These are phyloP conservation scores for Alternaria gaisen DNA, from an alignment of 2,329 filamentous ascomycete species.

Conservation along the genomic window DNA sequence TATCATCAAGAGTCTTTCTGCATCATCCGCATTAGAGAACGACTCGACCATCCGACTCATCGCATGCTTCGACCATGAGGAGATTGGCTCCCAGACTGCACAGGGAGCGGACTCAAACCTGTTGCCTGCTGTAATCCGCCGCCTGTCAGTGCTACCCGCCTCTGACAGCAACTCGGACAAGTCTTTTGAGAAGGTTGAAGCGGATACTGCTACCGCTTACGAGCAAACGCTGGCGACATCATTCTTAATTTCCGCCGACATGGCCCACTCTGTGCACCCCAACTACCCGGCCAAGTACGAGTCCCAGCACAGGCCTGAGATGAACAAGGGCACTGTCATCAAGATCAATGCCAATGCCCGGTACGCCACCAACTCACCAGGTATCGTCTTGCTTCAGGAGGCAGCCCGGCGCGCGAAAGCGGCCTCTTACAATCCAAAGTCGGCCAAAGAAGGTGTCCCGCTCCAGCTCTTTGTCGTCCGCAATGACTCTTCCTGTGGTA, in stretches of 20 bases:
- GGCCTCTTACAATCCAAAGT: conserved; percentile 52
- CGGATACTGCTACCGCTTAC: conserved; percentile 77
- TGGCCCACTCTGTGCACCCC: conserved; percentile 95
- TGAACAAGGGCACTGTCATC: conserved; percentile 96
- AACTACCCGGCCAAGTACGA: conserved; percentile 96
- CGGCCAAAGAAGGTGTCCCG: conserved; percentile 73
- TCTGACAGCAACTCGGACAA: conserved; percentile 66
- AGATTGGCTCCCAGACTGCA: conserved; percentile 90
- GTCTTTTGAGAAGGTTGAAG: conserved; percentile 69
- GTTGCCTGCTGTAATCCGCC: conserved; percentile 84
- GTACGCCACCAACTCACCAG: conserved; percentile 95
- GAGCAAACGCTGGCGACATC: conserved; percentile 92
- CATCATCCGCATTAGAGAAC: conserved; percentile 71
- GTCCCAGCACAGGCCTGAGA: conserved; percentile 85
- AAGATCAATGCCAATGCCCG: conserved; percentile 98
- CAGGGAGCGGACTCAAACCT: conserved; percentile 95
- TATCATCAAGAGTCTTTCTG: conserved; percentile 79
- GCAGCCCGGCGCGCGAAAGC: conserved; percentile 71
- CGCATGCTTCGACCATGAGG: conserved; percentile 96
- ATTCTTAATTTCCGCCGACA: conserved; percentile 95
- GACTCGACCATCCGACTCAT: conserved; percentile 89
- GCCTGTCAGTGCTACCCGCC: conserved; percentile 80
- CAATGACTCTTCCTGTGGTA: conserved; percentile 93
- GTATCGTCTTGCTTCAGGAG: conserved; percentile 91
- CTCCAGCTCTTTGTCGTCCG: conserved; percentile 95